Evolutionary conservation across 306 rosid genomes (phyloP).

Genomic region (Cucumis hystrix): DNA sequence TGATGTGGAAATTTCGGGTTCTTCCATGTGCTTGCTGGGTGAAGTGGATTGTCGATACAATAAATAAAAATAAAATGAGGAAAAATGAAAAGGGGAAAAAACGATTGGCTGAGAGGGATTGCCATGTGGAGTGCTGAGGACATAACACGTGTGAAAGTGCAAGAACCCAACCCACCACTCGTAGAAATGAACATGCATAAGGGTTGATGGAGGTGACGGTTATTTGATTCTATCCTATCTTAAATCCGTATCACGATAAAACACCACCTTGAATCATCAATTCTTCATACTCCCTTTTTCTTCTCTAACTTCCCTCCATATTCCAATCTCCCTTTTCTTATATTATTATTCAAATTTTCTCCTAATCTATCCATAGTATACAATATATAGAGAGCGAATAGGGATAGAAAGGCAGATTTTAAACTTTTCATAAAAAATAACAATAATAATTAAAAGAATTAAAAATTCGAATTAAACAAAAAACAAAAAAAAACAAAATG

Average conservation of each 20-base stretch:
- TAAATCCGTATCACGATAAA: neutral
- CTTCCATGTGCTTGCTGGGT: neutral
- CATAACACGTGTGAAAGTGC: neutral
- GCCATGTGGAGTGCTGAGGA: neutral
- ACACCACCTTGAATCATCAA: neutral
- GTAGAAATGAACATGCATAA: neutral
- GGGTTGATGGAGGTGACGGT: neutral
- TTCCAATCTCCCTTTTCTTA: neutral
- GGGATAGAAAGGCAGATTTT: neutral
- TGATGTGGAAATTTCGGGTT: slow-evolving; percentile 1
- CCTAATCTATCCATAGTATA: too few species aligned
- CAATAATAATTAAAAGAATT: too few species aligned
- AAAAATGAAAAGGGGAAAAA: neutral
- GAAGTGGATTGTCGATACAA: neutral
- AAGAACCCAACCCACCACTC: neutral
- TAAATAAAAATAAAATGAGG: neutral
- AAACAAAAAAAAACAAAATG: neutral
- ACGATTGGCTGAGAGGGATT: neutral
- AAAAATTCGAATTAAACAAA: neutral
- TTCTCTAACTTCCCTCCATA: neutral
- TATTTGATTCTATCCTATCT: neutral
- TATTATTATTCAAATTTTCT: neutral
- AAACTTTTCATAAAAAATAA: neutral
- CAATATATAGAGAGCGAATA: neutral
- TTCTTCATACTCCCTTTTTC: neutral